Evolutionary conservation across 306 rosid genomes (phyloP).

Genomic region (Cucurbita moschata): DNA sequence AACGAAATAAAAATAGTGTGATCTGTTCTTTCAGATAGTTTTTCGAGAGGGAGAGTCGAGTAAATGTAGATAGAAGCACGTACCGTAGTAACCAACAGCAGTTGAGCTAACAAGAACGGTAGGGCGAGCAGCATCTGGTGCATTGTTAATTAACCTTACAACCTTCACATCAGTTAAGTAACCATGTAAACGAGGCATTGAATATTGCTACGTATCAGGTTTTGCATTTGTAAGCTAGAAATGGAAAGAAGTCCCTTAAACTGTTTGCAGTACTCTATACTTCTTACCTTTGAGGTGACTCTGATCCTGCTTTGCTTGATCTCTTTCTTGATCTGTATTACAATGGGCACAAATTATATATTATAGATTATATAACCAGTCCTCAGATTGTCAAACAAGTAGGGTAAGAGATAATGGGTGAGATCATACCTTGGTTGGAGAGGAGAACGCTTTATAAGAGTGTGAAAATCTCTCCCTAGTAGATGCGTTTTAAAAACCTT

Average conservation of each 20-base stretch:
- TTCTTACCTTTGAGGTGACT: constrained; percentile 78
- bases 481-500: too few relatives aligned
- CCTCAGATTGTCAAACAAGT: background rate
- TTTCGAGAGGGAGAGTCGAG: background rate
- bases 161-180: constrained; percentile 45
- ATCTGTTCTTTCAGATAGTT: background rate
- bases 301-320: constrained; percentile 83
- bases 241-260: background rate
- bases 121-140: constrained; percentile 62
- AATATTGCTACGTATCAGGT: background rate
- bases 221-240: background rate
- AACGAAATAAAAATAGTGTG: background rate
- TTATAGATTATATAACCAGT: background rate
- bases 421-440: too few relatives aligned
- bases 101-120: constrained; percentile 84
- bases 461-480: too few relatives aligned
- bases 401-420: background rate
- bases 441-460: too few relatives aligned
- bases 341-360: constrained; percentile 4
- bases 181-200: constrained; percentile 15
- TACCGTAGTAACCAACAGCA: constrained; percentile 94
- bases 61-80: constrained; percentile 11
- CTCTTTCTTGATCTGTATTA: constrained; percentile 69
- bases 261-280: background rate
- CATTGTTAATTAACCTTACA: constrained; percentile 58